Evolutionary conservation across 306 rosid genomes (phyloP), one percentile per base, ranked within the genome.

Genomic region (Luffa acutangula): DNA sequence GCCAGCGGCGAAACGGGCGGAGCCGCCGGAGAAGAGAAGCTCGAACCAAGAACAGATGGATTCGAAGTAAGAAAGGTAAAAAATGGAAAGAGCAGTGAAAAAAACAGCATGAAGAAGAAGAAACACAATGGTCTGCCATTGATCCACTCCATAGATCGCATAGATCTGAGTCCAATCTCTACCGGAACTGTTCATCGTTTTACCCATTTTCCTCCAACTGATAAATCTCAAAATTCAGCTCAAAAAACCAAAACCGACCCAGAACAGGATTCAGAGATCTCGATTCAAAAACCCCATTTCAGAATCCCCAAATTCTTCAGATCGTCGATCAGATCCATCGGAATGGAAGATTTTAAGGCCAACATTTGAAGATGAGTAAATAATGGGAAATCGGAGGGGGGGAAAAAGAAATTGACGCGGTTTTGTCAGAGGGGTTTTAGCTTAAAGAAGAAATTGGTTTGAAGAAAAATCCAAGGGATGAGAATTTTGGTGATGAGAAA

Each of bases 81-180:
- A 49, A 21, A 96, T 54, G 4, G 99, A 93, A 59, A 93, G 46
- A 25, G 83, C 84, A 7, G 98, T 79, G 81, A 96, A 89, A 36
- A 93, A 84, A 1, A 96, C 83, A 9, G 96, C 99, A 60, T 91
- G 97, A 69, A 93, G 84, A 8, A 93, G 34, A 39, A 96, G 92
- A 80, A 96, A 91, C 6, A 91, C 79, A 3, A 96, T 82, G 45
- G 99, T 96, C 31, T 90, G 98, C 97, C 98, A 90, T 76, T 96
- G 98, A 65, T 96, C 96, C 58, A 96, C 83, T 9, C 99, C 99
- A 75, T 90, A 95, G 89, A 95, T 91, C 89, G 97, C 82, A 84
- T 91, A 91, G 90, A 95, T 89, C 97, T 95, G 99, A 25, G 89
- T 86, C 99, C 97, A 96, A 46, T 93, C 98, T 73, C 89, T 89